Evolutionary conservation across 1,284 basidiomycete species (phyloP), one percentile per base, ranked within the genome.

Genomic region (Psilocybe mexicana): DNA sequence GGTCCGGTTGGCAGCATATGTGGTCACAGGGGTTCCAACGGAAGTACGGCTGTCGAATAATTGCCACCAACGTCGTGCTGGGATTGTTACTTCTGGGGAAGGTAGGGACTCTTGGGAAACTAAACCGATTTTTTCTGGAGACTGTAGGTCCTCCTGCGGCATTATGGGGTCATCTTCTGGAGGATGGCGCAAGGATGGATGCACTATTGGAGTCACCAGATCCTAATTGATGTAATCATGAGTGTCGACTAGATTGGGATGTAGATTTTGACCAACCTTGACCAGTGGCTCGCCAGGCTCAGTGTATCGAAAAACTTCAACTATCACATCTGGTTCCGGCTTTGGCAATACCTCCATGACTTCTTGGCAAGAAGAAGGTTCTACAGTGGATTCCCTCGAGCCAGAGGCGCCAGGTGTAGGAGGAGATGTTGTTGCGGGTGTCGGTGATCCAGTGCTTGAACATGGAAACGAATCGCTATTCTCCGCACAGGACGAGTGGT

Each of bases 41-140:
- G 54, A 47, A 14, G 53, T 55, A 45, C 51, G 60, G 24, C 51
- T 3, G 30, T 30, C 38, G 23, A 28, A 52, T 26, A 49, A 51
- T 33, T 62, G 61, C 61, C 61, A 62, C 61, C 61, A 62, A 14
- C 56, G 58, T 36, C 38, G 56, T 25, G 36, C 18, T 8, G 53
- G 56, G 14, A 54, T 51, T 5, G 43, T 45, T 14, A 43, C 38
- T 14, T 49, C 38, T 12, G 10, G 24, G 14, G 30, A 24, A 2
- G 52, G 36, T 6, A 38, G 56, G 0, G 38, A 18, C 6, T 61
- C 55, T 26, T 52, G 52, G 14, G 33, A 28, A 38, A 49, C 53
- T 14, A 53, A 52, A 14, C 44, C 49, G 11, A 45, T n/a, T 23
- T 40, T 43, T 2, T 40, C 23, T 6, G 54, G 28, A 46, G 54